These are phyloP conservation scores for Sphaerulina musiva DNA, from an alignment of 2,329 filamentous ascomycete genomes.

Conservation along the genomic window DNA sequence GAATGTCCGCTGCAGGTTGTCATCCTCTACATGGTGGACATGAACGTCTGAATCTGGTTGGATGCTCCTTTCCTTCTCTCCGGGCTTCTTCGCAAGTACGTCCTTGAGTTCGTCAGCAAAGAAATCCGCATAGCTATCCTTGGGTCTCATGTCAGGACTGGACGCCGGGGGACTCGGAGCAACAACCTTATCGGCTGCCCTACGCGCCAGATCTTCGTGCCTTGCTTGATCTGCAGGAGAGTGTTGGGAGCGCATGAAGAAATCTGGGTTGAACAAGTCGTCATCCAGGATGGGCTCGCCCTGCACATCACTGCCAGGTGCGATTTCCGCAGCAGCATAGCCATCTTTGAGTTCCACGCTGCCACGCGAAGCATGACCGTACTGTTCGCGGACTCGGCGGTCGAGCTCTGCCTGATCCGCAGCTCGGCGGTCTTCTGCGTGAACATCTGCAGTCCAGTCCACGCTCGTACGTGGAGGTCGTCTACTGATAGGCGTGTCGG, in stretches of 20 bases:
- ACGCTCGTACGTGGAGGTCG: conserved; percentile 9
- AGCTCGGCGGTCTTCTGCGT: conserved; percentile 6
- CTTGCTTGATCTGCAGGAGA: conserved; percentile 22
- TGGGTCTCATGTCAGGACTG: conserved; percentile 18
- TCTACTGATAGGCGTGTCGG: conserved; percentile 11
- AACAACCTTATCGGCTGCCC: conserved; percentile 38
- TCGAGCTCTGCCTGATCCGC: conserved; percentile 10
- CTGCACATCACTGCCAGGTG: conserved; percentile 30
- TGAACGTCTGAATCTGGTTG: conserved; percentile 42
- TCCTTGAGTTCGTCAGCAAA: conserved; percentile 40
- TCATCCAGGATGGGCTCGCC: conserved; percentile 40
- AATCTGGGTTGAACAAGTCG: conserved; percentile 42
- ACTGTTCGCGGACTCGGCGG: conserved; percentile 14
- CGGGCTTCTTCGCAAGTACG: conserved; percentile 37
- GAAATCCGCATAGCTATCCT: conserved; percentile 38
- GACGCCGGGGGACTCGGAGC: conserved; percentile 41
- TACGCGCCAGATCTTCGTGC: conserved; percentile 26
- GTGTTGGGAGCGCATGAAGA: conserved; percentile 38
- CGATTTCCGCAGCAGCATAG: conserved; percentile 23
- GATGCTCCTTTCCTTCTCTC: conserved; percentile 36
- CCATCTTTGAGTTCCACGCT: conserved; percentile 15
- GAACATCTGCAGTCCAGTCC: conserved; percentile 11
- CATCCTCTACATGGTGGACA: conserved; percentile 38
- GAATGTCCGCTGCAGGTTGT: conserved; percentile 16
- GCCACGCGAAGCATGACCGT: conserved; percentile 7